phyloP scores from a whole-genome alignment of 1,284 basidiomycete genomes.

The Leccinum solheimii region DNA sequence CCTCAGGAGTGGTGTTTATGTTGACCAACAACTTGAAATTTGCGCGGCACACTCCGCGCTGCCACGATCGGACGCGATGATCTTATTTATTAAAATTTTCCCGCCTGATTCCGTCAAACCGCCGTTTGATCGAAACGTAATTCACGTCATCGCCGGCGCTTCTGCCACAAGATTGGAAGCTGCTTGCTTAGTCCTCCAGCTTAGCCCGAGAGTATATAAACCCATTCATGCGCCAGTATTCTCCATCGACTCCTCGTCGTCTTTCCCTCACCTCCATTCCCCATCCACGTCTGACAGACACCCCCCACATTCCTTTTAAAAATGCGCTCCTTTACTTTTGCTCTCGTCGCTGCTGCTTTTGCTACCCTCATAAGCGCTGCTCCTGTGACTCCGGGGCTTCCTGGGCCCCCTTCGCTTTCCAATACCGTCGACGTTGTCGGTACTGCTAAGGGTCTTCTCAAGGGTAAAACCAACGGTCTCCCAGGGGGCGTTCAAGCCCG shows the following conservation, averaged over 20 bases:
- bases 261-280: slow-evolving; percentile 1
- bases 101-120: not conserved
- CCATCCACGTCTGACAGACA: slow-evolving; percentile 14
- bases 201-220: slow-evolving; percentile 24
- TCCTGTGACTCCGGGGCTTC: not conserved
- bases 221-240: not conserved
- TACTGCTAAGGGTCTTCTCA: not conserved
- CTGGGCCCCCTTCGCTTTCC: not conserved
- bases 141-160: not conserved
- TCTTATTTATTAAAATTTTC: not conserved
- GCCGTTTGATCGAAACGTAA: not conserved
- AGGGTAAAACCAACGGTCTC: not conserved
- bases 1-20: not conserved
- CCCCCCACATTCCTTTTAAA: slow-evolving; percentile 42
- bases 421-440: not conserved
- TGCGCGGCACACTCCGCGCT: not conserved
- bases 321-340: slow-evolving; percentile 49
- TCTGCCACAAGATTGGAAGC: not conserved
- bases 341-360: slow-evolving; percentile 42
- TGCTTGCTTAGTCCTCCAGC: not conserved
- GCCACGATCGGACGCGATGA: not conserved
- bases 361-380: slow-evolving; percentile 17
- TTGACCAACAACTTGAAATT: not conserved
- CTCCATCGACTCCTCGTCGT: slow-evolving; percentile 18
- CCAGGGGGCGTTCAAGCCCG: not conserved